Conservation (phyloP, 139 green algal species). For the Tetraselmis striata region DNA sequence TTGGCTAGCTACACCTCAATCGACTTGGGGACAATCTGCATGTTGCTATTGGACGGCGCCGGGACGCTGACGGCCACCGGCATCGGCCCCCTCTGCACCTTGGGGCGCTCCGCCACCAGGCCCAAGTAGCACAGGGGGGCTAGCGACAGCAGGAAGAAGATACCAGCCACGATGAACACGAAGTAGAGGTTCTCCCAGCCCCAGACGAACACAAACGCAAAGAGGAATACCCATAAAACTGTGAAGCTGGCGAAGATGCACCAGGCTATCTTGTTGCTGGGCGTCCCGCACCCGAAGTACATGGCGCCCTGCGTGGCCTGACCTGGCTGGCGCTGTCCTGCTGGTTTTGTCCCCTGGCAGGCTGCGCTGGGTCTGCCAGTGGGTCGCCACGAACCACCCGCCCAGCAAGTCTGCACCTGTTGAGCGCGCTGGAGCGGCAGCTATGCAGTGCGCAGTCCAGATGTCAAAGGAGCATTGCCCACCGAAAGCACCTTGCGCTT, state of each 20-base stretch:
- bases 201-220: not conserved
- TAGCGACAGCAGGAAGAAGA: not conserved
- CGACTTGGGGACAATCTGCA: not conserved
- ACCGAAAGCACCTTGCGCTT: too few species aligned
- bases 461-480: too few species aligned
- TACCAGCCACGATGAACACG: not conserved
- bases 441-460: too few species aligned
- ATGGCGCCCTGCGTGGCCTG: too few species aligned
- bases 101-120: not conserved
- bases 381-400: too few species aligned
- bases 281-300: not conserved
- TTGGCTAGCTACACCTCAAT: not conserved
- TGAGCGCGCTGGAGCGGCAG: too few species aligned
- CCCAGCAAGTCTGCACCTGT: too few species aligned
- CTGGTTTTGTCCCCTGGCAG: too few species aligned
- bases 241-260: not conserved
- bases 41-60: not conserved
- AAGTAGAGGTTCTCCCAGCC: not conserved
- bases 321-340: too few species aligned
- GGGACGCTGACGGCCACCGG: not conserved
- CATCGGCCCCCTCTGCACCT: not conserved
- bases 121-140: not conserved
- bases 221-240: not conserved
- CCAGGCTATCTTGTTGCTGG: not conserved
- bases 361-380: too few species aligned